phyloP scores from a whole-genome alignment of 208 protist genomes.

The Strigomonas oncopelti region DNA sequence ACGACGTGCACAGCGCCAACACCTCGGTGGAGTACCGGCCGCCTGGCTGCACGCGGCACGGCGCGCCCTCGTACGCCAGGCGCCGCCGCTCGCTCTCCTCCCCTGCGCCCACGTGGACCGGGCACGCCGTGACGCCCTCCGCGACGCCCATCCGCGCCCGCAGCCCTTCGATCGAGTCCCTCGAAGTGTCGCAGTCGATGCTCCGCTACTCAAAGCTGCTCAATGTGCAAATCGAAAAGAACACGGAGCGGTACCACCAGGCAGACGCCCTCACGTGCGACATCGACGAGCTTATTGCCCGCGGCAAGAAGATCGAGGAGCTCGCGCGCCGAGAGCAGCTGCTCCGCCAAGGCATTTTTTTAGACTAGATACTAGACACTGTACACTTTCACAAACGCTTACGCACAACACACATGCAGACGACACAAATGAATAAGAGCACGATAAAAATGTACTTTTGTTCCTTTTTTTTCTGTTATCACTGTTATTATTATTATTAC shows the following conservation, averaged over 20 bases:
- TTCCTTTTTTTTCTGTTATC: slow-evolving; percentile 2
- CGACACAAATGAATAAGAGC: too few species aligned
- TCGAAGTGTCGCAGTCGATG: slow-evolving; percentile 49
- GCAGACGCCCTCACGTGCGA: slow-evolving; percentile 29
- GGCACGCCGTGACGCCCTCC: not conserved
- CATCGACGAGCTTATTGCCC: slow-evolving; percentile 51
- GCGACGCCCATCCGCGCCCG: slow-evolving; percentile 14
- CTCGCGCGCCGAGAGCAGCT: not conserved
- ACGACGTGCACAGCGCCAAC: not conserved
- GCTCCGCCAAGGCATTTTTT: not conserved
- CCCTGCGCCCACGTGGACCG: not conserved
- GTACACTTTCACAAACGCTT: not conserved
- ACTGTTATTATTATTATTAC: not conserved
- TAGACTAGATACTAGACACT: not conserved
- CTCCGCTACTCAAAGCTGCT: slow-evolving; percentile 51
- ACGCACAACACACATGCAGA: too few species aligned
- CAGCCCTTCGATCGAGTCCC: slow-evolving; percentile 25
- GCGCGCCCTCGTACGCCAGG: slow-evolving; percentile 4
- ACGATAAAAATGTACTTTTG: not conserved
- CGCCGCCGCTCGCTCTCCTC: slow-evolving; percentile 9
- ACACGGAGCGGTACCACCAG: slow-evolving; percentile 27
- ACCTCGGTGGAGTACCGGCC: not conserved
- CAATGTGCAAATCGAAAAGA: slow-evolving; percentile 33
- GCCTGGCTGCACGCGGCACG: not conserved
- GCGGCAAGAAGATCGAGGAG: slow-evolving; percentile 13